Evolutionary conservation across 495 filamentous ascomycete genomes (phyloP).

Genomic region (Aspergillus conjunctus): DNA sequence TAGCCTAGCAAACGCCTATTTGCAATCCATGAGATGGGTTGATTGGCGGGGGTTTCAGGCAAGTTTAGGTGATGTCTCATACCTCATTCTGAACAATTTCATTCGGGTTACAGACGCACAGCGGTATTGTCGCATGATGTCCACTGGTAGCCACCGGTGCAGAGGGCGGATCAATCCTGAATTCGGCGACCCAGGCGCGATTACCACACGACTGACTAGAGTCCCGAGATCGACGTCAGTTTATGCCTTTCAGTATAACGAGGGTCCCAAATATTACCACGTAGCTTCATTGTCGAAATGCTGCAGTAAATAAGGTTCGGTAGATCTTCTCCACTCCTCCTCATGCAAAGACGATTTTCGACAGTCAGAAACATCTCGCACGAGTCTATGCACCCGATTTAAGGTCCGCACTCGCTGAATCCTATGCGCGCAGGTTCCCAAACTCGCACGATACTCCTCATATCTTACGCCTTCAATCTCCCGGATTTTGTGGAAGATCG

Average conservation of each 20-base stretch:
- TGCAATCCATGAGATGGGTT: not conserved
- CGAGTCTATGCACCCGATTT: not conserved
- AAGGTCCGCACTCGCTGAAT: constrained; percentile 1
- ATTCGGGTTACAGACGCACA: constrained; percentile 1
- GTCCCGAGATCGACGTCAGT: not conserved
- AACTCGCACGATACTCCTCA: not conserved
- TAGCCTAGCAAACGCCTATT: not conserved
- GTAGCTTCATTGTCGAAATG: not conserved
- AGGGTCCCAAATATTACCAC: constrained; percentile 2
- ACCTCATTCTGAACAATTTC: not conserved
- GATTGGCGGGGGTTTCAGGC: not conserved
- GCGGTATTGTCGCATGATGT: not conserved
- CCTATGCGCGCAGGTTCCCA: not conserved
- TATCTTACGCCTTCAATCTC: not conserved
- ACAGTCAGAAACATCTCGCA: not conserved
- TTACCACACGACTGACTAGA: not conserved
- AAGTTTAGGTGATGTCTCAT: not conserved
- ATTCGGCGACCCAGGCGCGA: not conserved
- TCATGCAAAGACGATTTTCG: not conserved
- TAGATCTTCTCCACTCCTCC: constrained; percentile 3
- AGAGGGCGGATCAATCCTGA: not conserved
- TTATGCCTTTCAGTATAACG: not conserved
- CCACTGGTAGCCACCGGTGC: not conserved
- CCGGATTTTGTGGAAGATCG: not conserved
- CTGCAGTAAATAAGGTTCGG: not conserved